Evolutionary conservation across 768 basidiomycete genomes (phyloP), one percentile per base, ranked within the genome.

Genomic region (Hortiboletus flavorubellus): DNA sequence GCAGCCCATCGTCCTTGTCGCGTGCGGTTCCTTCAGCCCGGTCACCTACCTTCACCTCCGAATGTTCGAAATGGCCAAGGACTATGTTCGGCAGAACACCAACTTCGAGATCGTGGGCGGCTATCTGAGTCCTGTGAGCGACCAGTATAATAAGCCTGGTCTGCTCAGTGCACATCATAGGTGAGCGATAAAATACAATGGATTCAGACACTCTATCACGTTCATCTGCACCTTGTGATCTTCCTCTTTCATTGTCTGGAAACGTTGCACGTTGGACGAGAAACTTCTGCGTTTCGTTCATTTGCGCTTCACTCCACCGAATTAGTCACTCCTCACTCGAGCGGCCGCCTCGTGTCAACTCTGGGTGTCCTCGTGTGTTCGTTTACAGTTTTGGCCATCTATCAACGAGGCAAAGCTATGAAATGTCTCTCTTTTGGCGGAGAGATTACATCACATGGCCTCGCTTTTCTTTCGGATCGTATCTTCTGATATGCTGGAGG

Each of bases 1-100:
- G 73, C 86, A 86, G 8, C 96, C 93, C n/a, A 75, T 97, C 62
- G 91, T 94, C 52, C 86, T 97, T 59, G 93, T 99, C 56, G 97
- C 93, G 44, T 99, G 97, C 68, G 97, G 96, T 30, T 96, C 93
- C 52, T 98, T 98, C 83, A 95, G 92, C 64, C 96, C 96, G 11
- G 89, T 97, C 59, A 97, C 95, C n/a, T 96, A 94, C 67, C 88
- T 96, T 49, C 94, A 97, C 68, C 83, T 98, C 58, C 91, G 97
- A 62, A 98, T 99, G 94, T 99, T 98, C 73, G 97, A 98, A 71
- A 98, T 99, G 97, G 97, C 96, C 53, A 90, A 89, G 74, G 97
- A 98, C 78, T 94, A 93, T 66, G 84, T 91, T 50, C 85, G 92
- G 49, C 90, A 93, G 64, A 92, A 94, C 71, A 93, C 92, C 46